phyloP scores from a whole-genome alignment of 2,329 filamentous ascomycete species.

The Zasmidium cellare region DNA sequence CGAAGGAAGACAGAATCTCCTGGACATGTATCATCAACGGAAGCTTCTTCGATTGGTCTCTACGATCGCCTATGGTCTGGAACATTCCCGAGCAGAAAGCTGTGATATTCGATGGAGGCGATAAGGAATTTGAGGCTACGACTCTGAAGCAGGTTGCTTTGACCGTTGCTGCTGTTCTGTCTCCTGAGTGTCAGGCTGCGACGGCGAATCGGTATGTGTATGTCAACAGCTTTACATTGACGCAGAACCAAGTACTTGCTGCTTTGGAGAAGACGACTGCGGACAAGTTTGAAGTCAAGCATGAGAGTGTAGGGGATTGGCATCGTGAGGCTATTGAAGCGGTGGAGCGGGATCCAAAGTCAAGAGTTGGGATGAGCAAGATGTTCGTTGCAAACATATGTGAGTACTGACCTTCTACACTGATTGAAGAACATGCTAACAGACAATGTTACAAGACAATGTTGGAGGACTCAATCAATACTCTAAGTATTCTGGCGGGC shows the following conservation, averaged over 20 bases:
- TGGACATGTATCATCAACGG: neutral
- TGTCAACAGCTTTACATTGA: neutral
- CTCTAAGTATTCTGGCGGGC: neutral
- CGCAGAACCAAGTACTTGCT: neutral
- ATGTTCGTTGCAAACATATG: neutral
- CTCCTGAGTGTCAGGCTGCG: neutral
- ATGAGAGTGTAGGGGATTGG: neutral
- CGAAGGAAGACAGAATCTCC: neutral
- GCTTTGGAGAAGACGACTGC: neutral
- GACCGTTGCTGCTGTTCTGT: neutral
- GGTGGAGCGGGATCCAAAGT: neutral
- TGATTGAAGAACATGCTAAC: too few relatives aligned
- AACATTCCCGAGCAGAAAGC: neutral
- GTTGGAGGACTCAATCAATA: neutral
- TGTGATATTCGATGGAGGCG: neutral
- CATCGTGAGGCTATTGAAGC: neutral
- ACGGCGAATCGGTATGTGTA: slow-evolving; percentile 1
- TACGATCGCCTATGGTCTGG: neutral
- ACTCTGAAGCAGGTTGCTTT: neutral
- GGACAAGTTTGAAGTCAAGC: neutral
- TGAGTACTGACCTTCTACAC: neutral
- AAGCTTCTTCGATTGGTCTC: slow-evolving; percentile 1
- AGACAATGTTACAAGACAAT: neutral
- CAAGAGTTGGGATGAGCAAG: neutral
- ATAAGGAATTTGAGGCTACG: neutral